These are phyloP conservation scores for Saccharomyces cerevisiae DNA, from an alignment of 805 yeast species.

Conservation along the genomic window DNA sequence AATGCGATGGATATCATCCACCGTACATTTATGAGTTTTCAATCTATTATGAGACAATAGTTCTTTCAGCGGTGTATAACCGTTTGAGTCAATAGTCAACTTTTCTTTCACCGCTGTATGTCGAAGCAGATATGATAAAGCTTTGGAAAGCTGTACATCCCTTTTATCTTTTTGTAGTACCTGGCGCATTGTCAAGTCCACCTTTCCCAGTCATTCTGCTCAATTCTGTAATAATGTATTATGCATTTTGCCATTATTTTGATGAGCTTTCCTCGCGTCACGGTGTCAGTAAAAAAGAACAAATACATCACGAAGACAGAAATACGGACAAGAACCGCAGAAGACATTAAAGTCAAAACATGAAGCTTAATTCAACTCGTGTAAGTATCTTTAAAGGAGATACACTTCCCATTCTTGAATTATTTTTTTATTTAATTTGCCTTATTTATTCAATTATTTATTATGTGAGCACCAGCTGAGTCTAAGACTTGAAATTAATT, in stretches of 20 bases:
- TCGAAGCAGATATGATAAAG: constrained; percentile 69
- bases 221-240: neutral
- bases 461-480: neutral
- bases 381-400: neutral
- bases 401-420: neutral
- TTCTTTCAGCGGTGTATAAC: constrained; percentile 51
- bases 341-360: neutral
- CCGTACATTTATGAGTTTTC: constrained; percentile 46
- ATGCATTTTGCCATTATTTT: constrained; percentile 1
- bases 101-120: constrained; percentile 74
- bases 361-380: neutral
- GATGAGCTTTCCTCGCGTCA: neutral
- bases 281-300: constrained; percentile 1
- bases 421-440: neutral
- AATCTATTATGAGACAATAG: constrained; percentile 51
- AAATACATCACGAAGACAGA: neutral
- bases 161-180: constrained; percentile 35
- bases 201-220: neutral
- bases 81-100: constrained; percentile 54
- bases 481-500: constrained; percentile 9
- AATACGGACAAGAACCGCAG: neutral
- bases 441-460: neutral
- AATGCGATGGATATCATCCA: constrained; percentile 49
- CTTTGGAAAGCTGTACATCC: constrained; percentile 56
- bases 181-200: neutral